A percentile compares a stretch with the other conserved stretches of the same genome.
phyloP scores from a whole-genome alignment of 352 stramenopile genomes.

The Pythium folliculosum region DNA sequence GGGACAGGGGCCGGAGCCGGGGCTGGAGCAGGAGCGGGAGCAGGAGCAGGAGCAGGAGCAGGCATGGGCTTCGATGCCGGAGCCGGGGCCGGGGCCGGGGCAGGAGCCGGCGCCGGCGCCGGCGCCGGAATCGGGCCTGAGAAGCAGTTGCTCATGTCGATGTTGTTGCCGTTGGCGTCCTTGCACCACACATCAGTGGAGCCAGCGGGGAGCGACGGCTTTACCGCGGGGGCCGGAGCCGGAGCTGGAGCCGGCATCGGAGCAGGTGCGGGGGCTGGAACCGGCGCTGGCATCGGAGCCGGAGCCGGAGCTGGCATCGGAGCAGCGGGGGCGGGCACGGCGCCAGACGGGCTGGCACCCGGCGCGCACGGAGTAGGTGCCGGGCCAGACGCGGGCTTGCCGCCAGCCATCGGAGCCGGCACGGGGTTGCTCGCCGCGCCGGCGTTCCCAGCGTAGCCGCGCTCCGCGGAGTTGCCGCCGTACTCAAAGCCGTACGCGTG shows the following conservation, averaged over 20 bases:
- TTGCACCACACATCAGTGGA: neutral
- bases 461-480: neutral
- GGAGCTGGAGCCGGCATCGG: neutral
- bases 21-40: too few relatives aligned
- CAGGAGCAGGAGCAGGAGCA: too few relatives aligned
- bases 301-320: neutral
- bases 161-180: neutral
- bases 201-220: neutral
- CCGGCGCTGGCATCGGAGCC: neutral
- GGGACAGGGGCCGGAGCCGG: too few relatives aligned
- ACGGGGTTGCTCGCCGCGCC: neutral
- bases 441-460: too few relatives aligned
- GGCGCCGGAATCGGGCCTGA: neutral
- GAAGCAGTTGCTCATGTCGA: neutral
- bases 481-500: neutral
- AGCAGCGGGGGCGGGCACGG: neutral
- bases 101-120: too few relatives aligned
- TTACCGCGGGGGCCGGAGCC: neutral
- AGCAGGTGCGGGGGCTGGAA: neutral
- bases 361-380: neutral
- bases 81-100: neutral
- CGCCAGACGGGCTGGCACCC: too few relatives aligned
- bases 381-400: neutral
- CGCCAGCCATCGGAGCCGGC: neutral
- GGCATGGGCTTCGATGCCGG: neutral